Evolutionary conservation across 2,329 filamentous ascomycete genomes (phyloP).

Genomic region (Neonectria faginata): DNA sequence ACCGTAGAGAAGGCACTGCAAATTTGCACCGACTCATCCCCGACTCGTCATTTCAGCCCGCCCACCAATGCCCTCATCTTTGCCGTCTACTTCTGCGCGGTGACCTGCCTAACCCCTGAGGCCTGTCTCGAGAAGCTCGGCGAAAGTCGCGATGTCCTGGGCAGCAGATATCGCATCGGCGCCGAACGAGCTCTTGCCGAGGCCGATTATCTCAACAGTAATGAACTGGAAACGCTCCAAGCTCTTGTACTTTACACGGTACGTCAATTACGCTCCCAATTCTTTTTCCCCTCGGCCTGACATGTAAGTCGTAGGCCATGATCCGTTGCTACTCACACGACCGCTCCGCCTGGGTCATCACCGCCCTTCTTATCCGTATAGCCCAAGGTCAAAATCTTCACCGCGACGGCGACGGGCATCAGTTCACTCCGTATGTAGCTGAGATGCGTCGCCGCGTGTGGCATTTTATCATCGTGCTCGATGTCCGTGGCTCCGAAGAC

Average conservation of each 20-base stretch:
- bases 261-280: neutral
- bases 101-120: slow-evolving; percentile 49
- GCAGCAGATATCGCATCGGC: slow-evolving; percentile 47
- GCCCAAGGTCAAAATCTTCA: slow-evolving; percentile 58
- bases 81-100: slow-evolving; percentile 57
- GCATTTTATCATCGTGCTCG: slow-evolving; percentile 72
- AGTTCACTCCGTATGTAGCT: slow-evolving; percentile 62
- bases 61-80: slow-evolving; percentile 55
- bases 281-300: neutral
- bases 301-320: slow-evolving; percentile 44
- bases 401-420: slow-evolving; percentile 54
- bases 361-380: slow-evolving; percentile 56
- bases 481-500: slow-evolving; percentile 66
- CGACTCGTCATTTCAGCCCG: slow-evolving; percentile 31
- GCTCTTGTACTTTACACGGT: slow-evolving; percentile 57
- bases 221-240: slow-evolving; percentile 55
- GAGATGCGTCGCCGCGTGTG: slow-evolving; percentile 72
- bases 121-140: slow-evolving; percentile 50
- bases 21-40: slow-evolving; percentile 41
- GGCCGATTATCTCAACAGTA: slow-evolving; percentile 58
- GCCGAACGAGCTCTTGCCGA: slow-evolving; percentile 55
- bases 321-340: slow-evolving; percentile 53
- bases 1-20: slow-evolving; percentile 49
- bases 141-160: slow-evolving; percentile 50
- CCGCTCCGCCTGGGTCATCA: slow-evolving; percentile 57